Evolutionary conservation across 352 stramenopile genomes (phyloP), one percentile per base, ranked within the genome.

Genomic region (Globisporangium orthogonon): DNA sequence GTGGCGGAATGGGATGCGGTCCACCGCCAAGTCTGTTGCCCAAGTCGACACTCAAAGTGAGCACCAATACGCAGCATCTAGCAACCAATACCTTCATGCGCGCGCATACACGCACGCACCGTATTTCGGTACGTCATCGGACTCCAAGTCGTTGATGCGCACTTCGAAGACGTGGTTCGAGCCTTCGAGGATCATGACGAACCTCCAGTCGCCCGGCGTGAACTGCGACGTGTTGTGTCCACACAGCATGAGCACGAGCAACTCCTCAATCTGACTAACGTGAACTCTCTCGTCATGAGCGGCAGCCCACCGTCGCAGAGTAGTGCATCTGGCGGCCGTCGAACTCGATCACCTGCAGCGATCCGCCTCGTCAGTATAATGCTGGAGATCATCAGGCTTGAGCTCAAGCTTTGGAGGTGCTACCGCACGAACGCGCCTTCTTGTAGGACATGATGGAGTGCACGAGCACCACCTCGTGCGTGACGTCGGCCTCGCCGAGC

Each of bases 371-470:
- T 50, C 40, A 50, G 40, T 30, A 17, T 23, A 14, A 1, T 37
- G 33, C 6, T 9, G 4, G 6, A 37, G 33, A 37, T 5, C 33
- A 11, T 9, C 33, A 37, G 33, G 33, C 33, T 37, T 37, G 23
- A 23, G 23, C 23, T 23, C 23, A 23, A 23, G 23, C 23, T 23
- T 23, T 23, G 23, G 23, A 23, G 23, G 23, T 23, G 23, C 23
- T 23, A 23, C 33, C 33, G 30, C 29, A 2, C 29, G 7, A 29
- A 4, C 46, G 31, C 33, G 83, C 74, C 70, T 94, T 94, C 69
- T 94, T 94, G 66, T 90, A 88, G 43, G 76, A 87, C 75, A 94
- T 87, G 54, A 89, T 72, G 18, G 84, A 94, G 70, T 94, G 84
- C 52, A 84, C 61, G 43, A 94, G 66, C 61, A 87, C 73, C 41